Evolutionary conservation across 2,329 filamentous ascomycete species (phyloP).

Genomic region (Hymenoscyphus albidus): DNA sequence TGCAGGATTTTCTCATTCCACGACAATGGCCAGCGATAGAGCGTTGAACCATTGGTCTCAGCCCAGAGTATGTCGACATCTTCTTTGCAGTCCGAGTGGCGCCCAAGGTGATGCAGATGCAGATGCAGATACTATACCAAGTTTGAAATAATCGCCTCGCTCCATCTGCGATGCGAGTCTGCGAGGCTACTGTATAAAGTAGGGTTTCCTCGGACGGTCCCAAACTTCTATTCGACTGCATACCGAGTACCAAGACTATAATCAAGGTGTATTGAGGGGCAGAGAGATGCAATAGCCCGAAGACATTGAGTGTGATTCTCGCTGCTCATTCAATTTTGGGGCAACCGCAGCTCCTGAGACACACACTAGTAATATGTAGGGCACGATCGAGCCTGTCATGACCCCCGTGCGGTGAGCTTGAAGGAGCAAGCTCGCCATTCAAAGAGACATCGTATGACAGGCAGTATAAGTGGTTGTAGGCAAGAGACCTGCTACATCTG

Average conservation of each 20-base stretch:
- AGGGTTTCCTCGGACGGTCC: background rate
- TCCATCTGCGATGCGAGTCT: slow-evolving; percentile 7
- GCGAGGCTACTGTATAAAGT: background rate
- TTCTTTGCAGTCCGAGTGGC: slow-evolving; percentile 1
- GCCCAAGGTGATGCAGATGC: slow-evolving; percentile 1
- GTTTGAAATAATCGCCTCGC: slow-evolving; percentile 5
- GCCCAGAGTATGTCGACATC: slow-evolving; percentile 1
- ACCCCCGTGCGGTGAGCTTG: background rate
- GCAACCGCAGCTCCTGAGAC: background rate
- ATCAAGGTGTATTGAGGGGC: background rate
- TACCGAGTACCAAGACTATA: slow-evolving; percentile 1
- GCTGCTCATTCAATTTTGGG: background rate
- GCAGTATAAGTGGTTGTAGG: background rate
- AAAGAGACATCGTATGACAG: slow-evolving; percentile 9
- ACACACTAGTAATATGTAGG: background rate
- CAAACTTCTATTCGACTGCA: background rate
- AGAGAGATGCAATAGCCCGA: background rate
- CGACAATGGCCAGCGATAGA: background rate
- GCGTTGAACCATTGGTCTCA: background rate
- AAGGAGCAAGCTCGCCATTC: background rate
- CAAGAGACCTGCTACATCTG: slow-evolving; percentile 13
- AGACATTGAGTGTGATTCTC: background rate
- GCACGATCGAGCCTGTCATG: background rate
- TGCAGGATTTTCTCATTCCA: background rate
- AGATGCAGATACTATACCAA: slow-evolving; percentile 2